Percentiles rank a stretch among this genome's conserved stretches.
Conservation (phyloP, 2,329 filamentous ascomycete species). For the Hymenoscyphus fraxineus region DNA sequence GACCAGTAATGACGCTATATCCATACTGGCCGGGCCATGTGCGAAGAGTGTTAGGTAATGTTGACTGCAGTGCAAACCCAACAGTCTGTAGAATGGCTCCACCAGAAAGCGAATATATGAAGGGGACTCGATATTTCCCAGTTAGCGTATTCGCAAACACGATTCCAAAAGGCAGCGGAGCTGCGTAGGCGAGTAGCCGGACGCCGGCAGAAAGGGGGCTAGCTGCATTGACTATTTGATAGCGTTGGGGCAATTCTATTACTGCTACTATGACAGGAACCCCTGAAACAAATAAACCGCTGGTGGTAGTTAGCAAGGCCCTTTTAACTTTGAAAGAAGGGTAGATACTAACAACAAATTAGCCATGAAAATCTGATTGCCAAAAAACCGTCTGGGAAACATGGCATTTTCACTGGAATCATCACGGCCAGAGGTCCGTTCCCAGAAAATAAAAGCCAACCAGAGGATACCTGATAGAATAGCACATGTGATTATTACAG, state of each 20-base stretch:
- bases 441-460: conserved; percentile 35
- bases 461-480: conserved; percentile 28
- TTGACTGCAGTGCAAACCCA: conserved; percentile 2
- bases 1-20: not conserved
- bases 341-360: conserved; percentile 15
- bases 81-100: not conserved
- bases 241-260: not conserved
- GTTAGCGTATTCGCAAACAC: not conserved
- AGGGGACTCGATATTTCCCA: not conserved
- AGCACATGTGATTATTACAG: conserved; percentile 36
- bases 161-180: not conserved
- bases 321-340: not conserved
- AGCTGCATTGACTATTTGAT: conserved; percentile 2
- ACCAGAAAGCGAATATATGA: not conserved
- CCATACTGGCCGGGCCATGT: conserved; percentile 1
- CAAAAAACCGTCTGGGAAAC: conserved; percentile 17
- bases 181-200: not conserved
- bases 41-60: not conserved
- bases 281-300: not conserved
- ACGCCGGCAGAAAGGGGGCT: not conserved
- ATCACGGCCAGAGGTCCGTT: conserved; percentile 19
- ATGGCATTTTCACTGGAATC: conserved; percentile 15
- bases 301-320: not conserved
- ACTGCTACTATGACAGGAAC: not conserved
- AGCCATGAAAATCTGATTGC: conserved; percentile 10